phyloP scores from a whole-genome alignment of 1,139 yeast species.

The Barnettozyma hawaiiensis region DNA sequence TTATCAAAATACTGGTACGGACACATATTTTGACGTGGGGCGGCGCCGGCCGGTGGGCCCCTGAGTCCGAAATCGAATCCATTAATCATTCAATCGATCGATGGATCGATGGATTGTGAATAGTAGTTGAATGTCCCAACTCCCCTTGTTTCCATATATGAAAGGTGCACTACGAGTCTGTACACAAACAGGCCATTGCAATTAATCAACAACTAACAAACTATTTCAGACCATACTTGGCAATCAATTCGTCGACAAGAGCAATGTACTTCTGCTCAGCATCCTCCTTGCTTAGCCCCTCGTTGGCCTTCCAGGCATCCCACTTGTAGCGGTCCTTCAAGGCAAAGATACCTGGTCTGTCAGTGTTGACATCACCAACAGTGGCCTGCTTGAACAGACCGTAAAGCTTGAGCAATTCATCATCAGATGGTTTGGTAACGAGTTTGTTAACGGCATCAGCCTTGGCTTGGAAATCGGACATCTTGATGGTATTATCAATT shows the following conservation, averaged over 20 bases:
- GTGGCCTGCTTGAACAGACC: conserved; percentile 97
- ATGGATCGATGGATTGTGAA: too few relatives aligned
- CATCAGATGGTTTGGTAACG: conserved; percentile 75
- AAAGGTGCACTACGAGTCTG: neutral
- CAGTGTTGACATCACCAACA: conserved; percentile 84
- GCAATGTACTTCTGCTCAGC: conserved; percentile 76
- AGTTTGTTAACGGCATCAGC: conserved; percentile 77
- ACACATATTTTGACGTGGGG: too few relatives aligned
- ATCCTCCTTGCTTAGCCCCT: conserved; percentile 82
- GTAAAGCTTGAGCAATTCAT: conserved; percentile 77
- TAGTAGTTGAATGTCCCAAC: too few relatives aligned
- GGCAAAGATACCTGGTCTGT: conserved; percentile 83
- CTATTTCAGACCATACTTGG: conserved; percentile 35
- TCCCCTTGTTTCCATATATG: too few relatives aligned
- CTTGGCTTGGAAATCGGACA: conserved; percentile 11
- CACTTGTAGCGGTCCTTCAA: conserved; percentile 95
- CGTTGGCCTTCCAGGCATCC: conserved; percentile 90
- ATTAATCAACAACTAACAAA: too few relatives aligned
- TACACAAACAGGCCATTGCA: too few relatives aligned
- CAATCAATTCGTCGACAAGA: conserved; percentile 63
- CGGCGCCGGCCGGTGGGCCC: too few relatives aligned
- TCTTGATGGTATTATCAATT: neutral
- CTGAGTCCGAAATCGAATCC: too few relatives aligned
- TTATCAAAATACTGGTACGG: too few relatives aligned
- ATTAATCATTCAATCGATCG: too few relatives aligned